Base-by-base conservation (phyloP, 1,284 basidiomycete species). In the Erythrobasidium hasegawianum region DNA sequence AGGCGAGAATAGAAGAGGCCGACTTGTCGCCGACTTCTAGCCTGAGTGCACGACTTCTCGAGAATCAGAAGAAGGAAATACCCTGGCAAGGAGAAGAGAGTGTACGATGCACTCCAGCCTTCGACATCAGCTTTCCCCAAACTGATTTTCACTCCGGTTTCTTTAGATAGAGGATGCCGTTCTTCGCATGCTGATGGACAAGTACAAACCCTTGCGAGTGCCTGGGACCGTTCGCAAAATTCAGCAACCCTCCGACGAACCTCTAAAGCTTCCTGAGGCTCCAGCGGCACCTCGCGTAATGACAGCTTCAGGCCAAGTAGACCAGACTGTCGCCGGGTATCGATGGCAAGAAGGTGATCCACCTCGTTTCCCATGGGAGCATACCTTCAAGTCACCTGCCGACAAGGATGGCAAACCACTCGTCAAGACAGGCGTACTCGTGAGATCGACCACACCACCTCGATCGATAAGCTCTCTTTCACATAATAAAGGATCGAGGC, bases 121-220 rank as follows among this genome's bases (percentile, higher is more conserved):
- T 33, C 33, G 33, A 11, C 33, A 33, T 8, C 3, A 40, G 29
- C 33, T 10, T 29, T 38, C 24, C 10, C 55, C 20, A 2, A 11
- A 13, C 39, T 41, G 55, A 22, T 57, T 13, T n/a, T 38, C 7
- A 4, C 27, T 18, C 39, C 10, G 9, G 26, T 2, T 40, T 9
- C n/a, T 11, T 20, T 20, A 57, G 18, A 26, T 20, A 24, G 65
- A 29, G 18, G 87, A 90, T 78, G 83, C 86, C 0, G 87, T 90
- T 0, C 80, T 91, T 20, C 83, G 88, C 24, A 91, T 92, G 89
- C 82, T 91, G 2, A 82, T 90, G 45, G 89, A 91, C 79, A 89
- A 89, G 72, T 85, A 90, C 79, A 89, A 88, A 77, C 88, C 89
- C 3, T 78, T 89, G 29, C 82, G 87, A 24, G 66, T 62, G 7